Evolutionary conservation across 1,284 basidiomycete genomes (phyloP).

Genomic region (Puccinia brachypodii): DNA sequence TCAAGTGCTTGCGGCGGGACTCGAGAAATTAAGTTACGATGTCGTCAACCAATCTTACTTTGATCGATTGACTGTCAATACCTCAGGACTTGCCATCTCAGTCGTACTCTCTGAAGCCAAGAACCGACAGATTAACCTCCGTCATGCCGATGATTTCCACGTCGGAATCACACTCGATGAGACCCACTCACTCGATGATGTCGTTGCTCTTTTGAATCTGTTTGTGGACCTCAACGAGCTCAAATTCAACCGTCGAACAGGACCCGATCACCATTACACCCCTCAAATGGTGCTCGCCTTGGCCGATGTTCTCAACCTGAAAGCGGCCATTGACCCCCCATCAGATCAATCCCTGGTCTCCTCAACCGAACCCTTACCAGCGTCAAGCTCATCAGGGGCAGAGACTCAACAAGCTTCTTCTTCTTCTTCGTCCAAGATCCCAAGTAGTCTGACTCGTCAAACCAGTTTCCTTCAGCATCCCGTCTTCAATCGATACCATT

Average conservation of each 20-base stretch:
- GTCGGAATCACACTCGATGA: constrained; percentile 93
- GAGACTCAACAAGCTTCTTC: background rate
- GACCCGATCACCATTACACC: constrained; percentile 41
- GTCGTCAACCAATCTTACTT: constrained; percentile 69
- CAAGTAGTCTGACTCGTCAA: constrained; percentile 65
- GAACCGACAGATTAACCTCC: constrained; percentile 76
- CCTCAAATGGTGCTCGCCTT: constrained; percentile 56
- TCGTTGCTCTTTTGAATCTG: constrained; percentile 72
- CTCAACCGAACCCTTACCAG: constrained; percentile 25
- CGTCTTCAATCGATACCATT: constrained; percentile 86
- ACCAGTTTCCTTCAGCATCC: constrained; percentile 78
- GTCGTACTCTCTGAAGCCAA: constrained; percentile 71
- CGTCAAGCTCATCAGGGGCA: background rate
- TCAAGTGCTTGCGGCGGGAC: constrained; percentile 69
- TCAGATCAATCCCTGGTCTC: constrained; percentile 37
- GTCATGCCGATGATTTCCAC: constrained; percentile 71
- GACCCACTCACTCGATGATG: constrained; percentile 66
- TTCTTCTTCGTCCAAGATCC: background rate
- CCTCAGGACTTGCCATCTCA: constrained; percentile 65
- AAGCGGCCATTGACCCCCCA: constrained; percentile 19
- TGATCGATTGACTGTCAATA: constrained; percentile 83
- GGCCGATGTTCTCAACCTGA: constrained; percentile 49
- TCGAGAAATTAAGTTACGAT: constrained; percentile 72
- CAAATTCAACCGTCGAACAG: constrained; percentile 46
- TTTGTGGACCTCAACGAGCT: constrained; percentile 64